These are phyloP conservation scores for Fusarium robinianum DNA, from an alignment of 2,329 filamentous ascomycete species.

Conservation along the genomic window DNA sequence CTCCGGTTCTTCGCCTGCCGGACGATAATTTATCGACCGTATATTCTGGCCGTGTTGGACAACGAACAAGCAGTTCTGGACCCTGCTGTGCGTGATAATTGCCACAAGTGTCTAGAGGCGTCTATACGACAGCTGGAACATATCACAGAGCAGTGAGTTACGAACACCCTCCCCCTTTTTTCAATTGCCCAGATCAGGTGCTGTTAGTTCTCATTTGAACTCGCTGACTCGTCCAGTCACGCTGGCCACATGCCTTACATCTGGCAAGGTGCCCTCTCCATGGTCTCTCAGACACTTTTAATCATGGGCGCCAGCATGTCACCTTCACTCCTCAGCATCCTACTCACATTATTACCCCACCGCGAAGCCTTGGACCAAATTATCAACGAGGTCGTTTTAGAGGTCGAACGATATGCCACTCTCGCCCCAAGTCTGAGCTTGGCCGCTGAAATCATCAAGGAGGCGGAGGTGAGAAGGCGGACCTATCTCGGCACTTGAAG, in stretches of 20 bases:
- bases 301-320: constrained; percentile 87
- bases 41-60: constrained; percentile 78
- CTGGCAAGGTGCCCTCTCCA: constrained; percentile 82
- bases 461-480: constrained; percentile 74
- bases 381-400: constrained; percentile 75
- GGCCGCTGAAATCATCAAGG: constrained; percentile 79
- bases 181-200: constrained; percentile 10
- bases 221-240: constrained; percentile 56
- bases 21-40: constrained; percentile 84
- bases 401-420: constrained; percentile 74
- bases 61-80: constrained; percentile 75
- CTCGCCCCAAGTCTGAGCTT: constrained; percentile 76
- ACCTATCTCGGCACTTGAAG: constrained; percentile 60
- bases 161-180: neutral
- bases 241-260: constrained; percentile 84
- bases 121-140: constrained; percentile 80
- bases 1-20: constrained; percentile 83
- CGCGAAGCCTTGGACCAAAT: constrained; percentile 71
- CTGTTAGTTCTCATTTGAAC: neutral
- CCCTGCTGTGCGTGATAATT: constrained; percentile 74
- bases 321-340: constrained; percentile 68
- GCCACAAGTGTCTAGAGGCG: constrained; percentile 80
- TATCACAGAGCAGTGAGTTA: constrained; percentile 72
- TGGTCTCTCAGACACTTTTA: constrained; percentile 79
- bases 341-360: constrained; percentile 60